Evolutionary conservation across 208 protist genomes (phyloP), one percentile per base, ranked within the genome.

Genomic region (Wallacemonas sp.): DNA sequence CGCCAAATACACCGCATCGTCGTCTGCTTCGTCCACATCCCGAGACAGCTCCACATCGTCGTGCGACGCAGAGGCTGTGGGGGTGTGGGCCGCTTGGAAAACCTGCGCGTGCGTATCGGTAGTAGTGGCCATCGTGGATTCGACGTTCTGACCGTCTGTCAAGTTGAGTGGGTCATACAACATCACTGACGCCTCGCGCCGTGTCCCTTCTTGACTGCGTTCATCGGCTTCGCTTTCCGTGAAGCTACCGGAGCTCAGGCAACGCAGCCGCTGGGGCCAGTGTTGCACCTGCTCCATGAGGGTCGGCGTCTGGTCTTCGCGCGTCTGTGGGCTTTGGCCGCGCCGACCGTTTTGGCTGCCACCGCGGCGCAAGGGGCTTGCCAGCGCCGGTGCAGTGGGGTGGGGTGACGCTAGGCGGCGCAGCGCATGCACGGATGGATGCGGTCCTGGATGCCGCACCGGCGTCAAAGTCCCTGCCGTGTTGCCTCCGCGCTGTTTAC

Each of bases 221-320:
- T n/a, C n/a, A 13, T 19, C 42, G 17, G 6, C 42, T 9, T 53
- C 45, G 45, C 45, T 53, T 26, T 33, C 50, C 33, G 50, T 57
- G 50, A 37, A 57, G 50, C 50, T 57, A 32, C 38, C 50, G 17
- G 41, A 26, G 50, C 50, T 17, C 5, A 6, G 30, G 4, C 50
- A 32, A 1, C 50, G 50, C 9, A 57, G 30, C n/a, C 24, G 50
- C 29, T 57, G 50, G 12, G 50, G 50, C 50, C 50, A 57, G 5
- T 57, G 50, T 32, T 57, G 30, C 33, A 57, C 32, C 50, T 57
- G 50, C 50, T 57, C 50, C 50, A 57, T 22, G 30, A 57, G 32
- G 30, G 15, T 57, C 50, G 29, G 9, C 8, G 33, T 32, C 10
- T 17, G 30, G 30, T 57, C 24, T 4, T 33, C n/a, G 50, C 32